Base-by-base conservation (phyloP, 2,329 filamentous ascomycete species). In the Cyclaneusma minus region DNA sequence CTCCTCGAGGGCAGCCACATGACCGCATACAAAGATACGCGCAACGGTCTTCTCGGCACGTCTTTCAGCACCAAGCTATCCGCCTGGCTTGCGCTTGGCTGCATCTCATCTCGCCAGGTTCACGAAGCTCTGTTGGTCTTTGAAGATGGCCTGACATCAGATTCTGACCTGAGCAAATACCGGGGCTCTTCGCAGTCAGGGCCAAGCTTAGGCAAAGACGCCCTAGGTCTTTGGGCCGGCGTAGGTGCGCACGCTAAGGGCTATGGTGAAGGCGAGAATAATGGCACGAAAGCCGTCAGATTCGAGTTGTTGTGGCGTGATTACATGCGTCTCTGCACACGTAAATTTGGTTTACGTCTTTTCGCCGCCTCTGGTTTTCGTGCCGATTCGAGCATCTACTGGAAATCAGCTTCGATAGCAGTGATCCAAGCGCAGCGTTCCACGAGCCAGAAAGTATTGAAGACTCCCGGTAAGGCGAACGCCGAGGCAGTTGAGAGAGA, bases 51-150 rank as follows among this genome's bases (percentile, higher is more conserved):
- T 1, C 46, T 84, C 0, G 79, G 78, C 2, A 44, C 57, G 2
- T 73, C 82, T 36, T 83, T 74, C 42, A 79, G 72, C 40, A 83
- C 78, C 3, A 85, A 84, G 33, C 54, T 87, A 1, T 82, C 79
- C 0, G 73, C 68, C 0, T 87, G 70, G 44, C 58, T 87, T 1
- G 65, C 78, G 0, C 61, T 80, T 8, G 81, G 81, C 3, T 77
- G 69, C 38, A 56, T 85, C 22, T 78, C 78, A 0, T 72, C 77
- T 2, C 68, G 80, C 1, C 75, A 82, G 42, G 54, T 87, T 3
- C 78, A 87, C 34, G 60, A 64, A 22, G 60, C 64, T n/a, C 58
- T 87, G 25, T 13, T 73, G 5, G 61, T 62, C 13, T 79, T 81
- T 31, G 80, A 87, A 49, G 62, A 82, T 21, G 80, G 75, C 2